Conservation (phyloP, 768 basidiomycete genomes). For the Termitomyces sp. region DNA sequence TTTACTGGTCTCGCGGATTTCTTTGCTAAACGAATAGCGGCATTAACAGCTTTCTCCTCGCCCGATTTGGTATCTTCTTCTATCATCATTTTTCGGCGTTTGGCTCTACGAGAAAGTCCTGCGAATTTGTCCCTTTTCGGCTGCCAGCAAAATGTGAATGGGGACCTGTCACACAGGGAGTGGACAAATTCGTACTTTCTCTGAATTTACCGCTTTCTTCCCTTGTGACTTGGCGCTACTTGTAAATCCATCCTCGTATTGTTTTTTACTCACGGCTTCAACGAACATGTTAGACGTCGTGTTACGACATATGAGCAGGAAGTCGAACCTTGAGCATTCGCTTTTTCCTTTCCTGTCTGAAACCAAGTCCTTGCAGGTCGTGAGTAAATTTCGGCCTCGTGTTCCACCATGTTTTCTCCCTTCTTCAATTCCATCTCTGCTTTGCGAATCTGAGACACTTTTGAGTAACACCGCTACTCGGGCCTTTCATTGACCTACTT, state of each 20-base stretch:
- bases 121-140: constrained; percentile 73
- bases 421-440: constrained; percentile 97
- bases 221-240: constrained; percentile 31
- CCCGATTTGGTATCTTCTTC: constrained; percentile 70
- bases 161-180: neutral
- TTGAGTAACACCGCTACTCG: constrained; percentile 7
- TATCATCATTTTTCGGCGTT: constrained; percentile 81
- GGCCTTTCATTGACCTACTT: constrained; percentile 34
- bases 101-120: constrained; percentile 82
- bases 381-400: constrained; percentile 87
- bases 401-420: constrained; percentile 92
- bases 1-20: constrained; percentile 68
- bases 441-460: constrained; percentile 54
- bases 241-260: constrained; percentile 57
- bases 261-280: constrained; percentile 68
- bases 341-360: constrained; percentile 82
- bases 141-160: constrained; percentile 27
- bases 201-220: constrained; percentile 27
- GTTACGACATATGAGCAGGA: neutral
- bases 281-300: neutral
- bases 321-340: constrained; percentile 64
- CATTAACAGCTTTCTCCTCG: constrained; percentile 49
- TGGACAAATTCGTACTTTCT: constrained; percentile 31
- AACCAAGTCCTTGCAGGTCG: constrained; percentile 99
- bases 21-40: constrained; percentile 85